Base-by-base conservation (phyloP, 2,329 filamentous ascomycete genomes). In the Penicillium brevicompactum region DNA sequence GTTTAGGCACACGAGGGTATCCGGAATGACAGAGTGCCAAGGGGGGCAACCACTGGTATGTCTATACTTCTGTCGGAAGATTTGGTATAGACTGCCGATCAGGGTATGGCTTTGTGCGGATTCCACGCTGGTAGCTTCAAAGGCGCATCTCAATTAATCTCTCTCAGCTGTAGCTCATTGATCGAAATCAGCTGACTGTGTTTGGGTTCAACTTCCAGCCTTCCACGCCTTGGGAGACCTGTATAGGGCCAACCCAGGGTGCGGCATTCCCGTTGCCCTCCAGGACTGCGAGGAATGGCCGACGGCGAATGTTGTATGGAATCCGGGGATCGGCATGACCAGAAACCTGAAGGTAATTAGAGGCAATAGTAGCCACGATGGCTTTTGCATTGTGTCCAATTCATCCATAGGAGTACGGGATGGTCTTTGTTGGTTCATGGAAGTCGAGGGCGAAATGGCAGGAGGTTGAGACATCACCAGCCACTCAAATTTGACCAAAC, bases 41-140 rank as follows among this genome's bases (percentile, higher is more conserved):
- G 59, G 63, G 63, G 34, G 59, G 59, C 53, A 61, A 61, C 60
- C 56, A 45, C 52, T 34, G 62, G 60, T 65, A 65, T 66, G 62
- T 53, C 49, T 62, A 59, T 49, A 22, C 32, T 24, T 42, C 10
- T 22, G 11, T 49, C 42, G 8, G 3, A 3, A n/a, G 22, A 9
- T 4, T 46, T 14, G 9, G 27, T 10, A 21, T 38, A 14, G 21
- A 27, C 32, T 32, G 31, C 27, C 7, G 42, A 47, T 45, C 24
- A 21, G 13, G 7, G 22, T 49, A 38, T 32, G 45, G 13, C 31
- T 22, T 3, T 8, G 14, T 32, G 13, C 18, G 14, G 18, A 18
- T 14, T 24, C 7, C 1, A 2, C 4, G 24, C 2, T 8, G 10
- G 10, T 4, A 4, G 13, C 1, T 34, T 34, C 10, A 11, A 10